A percentile compares a stretch with the other conserved stretches of the same genome.
Evolutionary conservation across 352 stramenopile species (phyloP).

Genomic region (Phytopythium delawarense): DNA sequence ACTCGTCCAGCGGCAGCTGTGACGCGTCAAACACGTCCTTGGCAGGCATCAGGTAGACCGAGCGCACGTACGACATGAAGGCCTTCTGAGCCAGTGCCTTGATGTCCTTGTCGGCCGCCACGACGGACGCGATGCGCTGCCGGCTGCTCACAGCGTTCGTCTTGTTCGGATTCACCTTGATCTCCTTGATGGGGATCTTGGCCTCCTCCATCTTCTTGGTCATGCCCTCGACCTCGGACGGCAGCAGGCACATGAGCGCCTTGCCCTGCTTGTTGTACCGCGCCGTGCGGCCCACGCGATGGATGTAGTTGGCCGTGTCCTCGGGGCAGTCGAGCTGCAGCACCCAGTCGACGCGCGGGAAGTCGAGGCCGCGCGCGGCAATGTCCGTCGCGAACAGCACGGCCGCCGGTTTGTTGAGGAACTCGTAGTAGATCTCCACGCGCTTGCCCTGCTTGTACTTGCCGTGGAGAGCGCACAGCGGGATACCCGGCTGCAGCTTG

Average conservation of each 20-base stretch:
- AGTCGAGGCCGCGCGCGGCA: slow-evolving; percentile 96
- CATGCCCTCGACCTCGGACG: slow-evolving; percentile 90
- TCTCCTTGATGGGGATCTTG: slow-evolving; percentile 95
- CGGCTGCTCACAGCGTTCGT: slow-evolving; percentile 82
- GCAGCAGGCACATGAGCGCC: slow-evolving; percentile 90
- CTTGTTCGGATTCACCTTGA: slow-evolving; percentile 96
- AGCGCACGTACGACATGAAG: slow-evolving; percentile 98
- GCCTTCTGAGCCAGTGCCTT: slow-evolving; percentile 96
- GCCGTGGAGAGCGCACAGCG: slow-evolving; percentile 96
- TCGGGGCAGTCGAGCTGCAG: slow-evolving; percentile 96
- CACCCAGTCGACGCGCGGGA: slow-evolving; percentile 99
- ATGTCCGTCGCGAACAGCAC: slow-evolving; percentile 99
- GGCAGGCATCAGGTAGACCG: slow-evolving; percentile 94
- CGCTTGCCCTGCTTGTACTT: slow-evolving; percentile 98
- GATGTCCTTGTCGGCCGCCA: slow-evolving; percentile 92
- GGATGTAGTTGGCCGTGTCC: slow-evolving; percentile 98
- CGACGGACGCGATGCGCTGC: slow-evolving; percentile 90
- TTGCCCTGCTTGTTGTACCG: slow-evolving; percentile 95
- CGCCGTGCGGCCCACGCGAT: slow-evolving; percentile 95
- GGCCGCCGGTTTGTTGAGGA: slow-evolving; percentile 89
- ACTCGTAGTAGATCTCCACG: slow-evolving; percentile 99
- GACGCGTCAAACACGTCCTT: slow-evolving; percentile 93
- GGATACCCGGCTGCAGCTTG: slow-evolving; percentile 95
- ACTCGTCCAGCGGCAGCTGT: slow-evolving; percentile 90
- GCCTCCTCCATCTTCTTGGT: slow-evolving; percentile 78